Evolutionary conservation across 805 yeast genomes (phyloP).

Genomic region (Scheffersomyces ergatensis): DNA sequence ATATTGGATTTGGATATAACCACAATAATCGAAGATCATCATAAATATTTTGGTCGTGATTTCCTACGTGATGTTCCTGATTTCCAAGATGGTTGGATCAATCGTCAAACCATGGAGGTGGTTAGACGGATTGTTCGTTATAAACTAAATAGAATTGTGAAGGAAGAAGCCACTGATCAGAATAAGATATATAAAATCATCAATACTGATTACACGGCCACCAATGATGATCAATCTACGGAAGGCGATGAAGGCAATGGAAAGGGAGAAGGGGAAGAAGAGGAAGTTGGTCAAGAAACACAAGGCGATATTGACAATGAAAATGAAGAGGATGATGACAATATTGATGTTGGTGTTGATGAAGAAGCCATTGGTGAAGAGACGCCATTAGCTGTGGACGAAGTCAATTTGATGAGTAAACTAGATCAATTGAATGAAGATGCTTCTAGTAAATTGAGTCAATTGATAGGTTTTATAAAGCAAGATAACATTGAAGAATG

Average conservation of each 20-base stretch:
- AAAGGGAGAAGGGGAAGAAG: slow-evolving; percentile 16
- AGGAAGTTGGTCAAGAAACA: slow-evolving; percentile 13
- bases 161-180: slow-evolving; percentile 44
- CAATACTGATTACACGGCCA: slow-evolving; percentile 30
- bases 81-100: slow-evolving; percentile 79
- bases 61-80: slow-evolving; percentile 37
- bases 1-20: slow-evolving; percentile 63
- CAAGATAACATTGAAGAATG: slow-evolving; percentile 21
- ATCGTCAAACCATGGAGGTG: slow-evolving; percentile 56
- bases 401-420: slow-evolving; percentile 31
- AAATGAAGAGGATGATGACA: slow-evolving; percentile 15
- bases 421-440: slow-evolving; percentile 35
- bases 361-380: slow-evolving; percentile 11
- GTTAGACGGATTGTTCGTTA: slow-evolving; percentile 70
- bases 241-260: slow-evolving; percentile 16
- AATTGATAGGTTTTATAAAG: slow-evolving; percentile 36
- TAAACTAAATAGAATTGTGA: slow-evolving; percentile 62
- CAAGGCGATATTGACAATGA: slow-evolving; percentile 20
- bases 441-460: slow-evolving; percentile 26
- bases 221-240: slow-evolving; percentile 13
- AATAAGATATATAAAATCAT: slow-evolving; percentile 43
- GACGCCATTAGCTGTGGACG: slow-evolving; percentile 10
- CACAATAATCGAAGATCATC: slow-evolving; percentile 34
- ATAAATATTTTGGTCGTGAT: slow-evolving; percentile 27
- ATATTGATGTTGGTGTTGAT: slow-evolving; percentile 24